Evolutionary conservation across 345 rosid genomes (phyloP).

Genomic region (Salix suchowensis): DNA sequence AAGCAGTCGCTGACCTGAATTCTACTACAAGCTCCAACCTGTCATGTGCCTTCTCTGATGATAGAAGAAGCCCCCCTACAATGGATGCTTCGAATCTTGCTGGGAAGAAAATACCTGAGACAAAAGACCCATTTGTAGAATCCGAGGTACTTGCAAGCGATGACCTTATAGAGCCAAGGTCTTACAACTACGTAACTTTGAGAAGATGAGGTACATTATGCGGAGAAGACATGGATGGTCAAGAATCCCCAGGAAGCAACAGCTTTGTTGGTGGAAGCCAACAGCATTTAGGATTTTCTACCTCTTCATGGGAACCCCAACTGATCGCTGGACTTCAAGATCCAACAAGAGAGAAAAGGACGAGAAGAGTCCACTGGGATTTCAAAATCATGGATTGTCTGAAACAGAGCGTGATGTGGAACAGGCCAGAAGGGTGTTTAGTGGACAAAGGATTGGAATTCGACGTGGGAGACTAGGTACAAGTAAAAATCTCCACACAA

Average conservation of each 20-base stretch:
- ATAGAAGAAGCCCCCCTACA: constrained; percentile 16
- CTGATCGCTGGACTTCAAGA: constrained; percentile 60
- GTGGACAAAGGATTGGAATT: constrained; percentile 38
- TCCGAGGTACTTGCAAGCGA: constrained; percentile 48
- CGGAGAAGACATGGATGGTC: constrained; percentile 59
- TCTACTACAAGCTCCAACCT: constrained; percentile 51
- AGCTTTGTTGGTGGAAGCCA: constrained; percentile 48
- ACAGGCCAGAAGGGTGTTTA: constrained; percentile 32
- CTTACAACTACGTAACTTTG: constrained; percentile 79
- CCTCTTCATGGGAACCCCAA: constrained; percentile 68
- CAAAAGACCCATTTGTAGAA: constrained; percentile 58
- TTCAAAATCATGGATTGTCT: constrained; percentile 19
- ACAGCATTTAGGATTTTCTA: constrained; percentile 48
- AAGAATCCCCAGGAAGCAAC: constrained; percentile 94
- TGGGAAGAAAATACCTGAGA: constrained; percentile 33
- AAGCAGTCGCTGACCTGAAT: constrained; percentile 85
- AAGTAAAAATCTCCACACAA: constrained; percentile 10
- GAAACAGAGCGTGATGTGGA: constrained; percentile 34
- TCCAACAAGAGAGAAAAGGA: constrained; percentile 45
- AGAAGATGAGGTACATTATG: constrained; percentile 47
- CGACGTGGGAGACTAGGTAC: constrained; percentile 36
- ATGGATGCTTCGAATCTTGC: constrained; percentile 3
- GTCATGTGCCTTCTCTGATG: constrained; percentile 31
- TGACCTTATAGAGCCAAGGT: constrained; percentile 76
- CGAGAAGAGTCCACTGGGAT: constrained; percentile 36